Percentiles rank a stretch among this genome's conserved stretches.
Evolutionary conservation across 2,329 filamentous ascomycete species (phyloP).

Genomic region (Exophiala spinifera): DNA sequence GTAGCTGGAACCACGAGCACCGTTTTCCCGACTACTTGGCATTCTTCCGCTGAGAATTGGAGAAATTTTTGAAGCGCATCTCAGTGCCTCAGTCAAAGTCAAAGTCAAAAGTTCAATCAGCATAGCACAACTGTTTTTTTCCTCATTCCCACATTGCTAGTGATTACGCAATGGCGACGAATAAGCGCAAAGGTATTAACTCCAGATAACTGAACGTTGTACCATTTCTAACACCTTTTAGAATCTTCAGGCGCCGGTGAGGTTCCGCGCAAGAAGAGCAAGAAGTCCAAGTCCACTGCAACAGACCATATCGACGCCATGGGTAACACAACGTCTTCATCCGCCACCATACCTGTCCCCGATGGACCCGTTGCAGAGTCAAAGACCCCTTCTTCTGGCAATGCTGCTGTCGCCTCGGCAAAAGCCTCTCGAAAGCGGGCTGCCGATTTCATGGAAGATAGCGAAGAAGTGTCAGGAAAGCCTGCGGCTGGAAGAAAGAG

Average conservation of each 20-base stretch:
- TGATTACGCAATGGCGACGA: conserved; percentile 23
- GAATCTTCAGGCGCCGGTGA: conserved; percentile 15
- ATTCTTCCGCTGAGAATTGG: no score
- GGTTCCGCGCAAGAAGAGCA: conserved; percentile 54
- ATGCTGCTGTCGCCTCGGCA: conserved; percentile 35
- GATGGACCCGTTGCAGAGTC: conserved; percentile 2
- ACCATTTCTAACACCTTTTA: conserved; percentile 1
- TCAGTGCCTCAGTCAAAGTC: no score
- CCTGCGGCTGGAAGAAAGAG: conserved; percentile 32
- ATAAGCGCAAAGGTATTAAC: conserved; percentile 29
- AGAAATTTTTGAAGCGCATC: no score
- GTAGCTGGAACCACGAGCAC: no score
- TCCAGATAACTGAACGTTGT: not conserved
- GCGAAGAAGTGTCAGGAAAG: conserved; percentile 35
- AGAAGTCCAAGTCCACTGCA: conserved; percentile 34
- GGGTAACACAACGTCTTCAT: conserved; percentile 31
- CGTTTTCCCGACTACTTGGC: no score
- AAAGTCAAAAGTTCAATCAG: no score
- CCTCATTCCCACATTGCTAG: not conserved
- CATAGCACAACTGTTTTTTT: not conserved
- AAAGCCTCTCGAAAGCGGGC: conserved; percentile 48
- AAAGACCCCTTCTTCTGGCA: conserved; percentile 31
- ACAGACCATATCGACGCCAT: no score
- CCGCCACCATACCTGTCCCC: conserved; percentile 28
- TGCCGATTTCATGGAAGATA: conserved; percentile 47